A percentile compares a stretch with the other conserved stretches of the same genome.
Conservation (phyloP, 148 eudicot genomes). For the Chenopodium berlandieri region DNA sequence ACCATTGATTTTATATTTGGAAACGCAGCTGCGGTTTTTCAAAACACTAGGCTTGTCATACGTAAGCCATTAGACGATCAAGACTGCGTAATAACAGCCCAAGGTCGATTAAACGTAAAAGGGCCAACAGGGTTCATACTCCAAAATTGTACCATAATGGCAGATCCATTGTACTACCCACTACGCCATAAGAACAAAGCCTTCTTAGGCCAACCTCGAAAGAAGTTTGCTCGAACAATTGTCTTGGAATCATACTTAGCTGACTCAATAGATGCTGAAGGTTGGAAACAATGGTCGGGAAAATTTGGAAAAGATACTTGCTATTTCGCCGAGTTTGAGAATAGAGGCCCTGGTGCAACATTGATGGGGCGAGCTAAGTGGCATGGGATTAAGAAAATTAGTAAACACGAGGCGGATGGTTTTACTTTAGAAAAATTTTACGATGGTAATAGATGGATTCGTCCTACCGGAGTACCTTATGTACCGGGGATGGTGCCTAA, state of each 20-base stretch:
- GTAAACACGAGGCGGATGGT: conserved; percentile 10
- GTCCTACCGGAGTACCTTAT: conserved; percentile 42
- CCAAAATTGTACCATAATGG: conserved; percentile 45
- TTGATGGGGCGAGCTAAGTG: conserved; percentile 41
- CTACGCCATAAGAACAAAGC: conserved; percentile 23
- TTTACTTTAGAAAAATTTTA: conserved; percentile 35
- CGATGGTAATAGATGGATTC: conserved; percentile 49
- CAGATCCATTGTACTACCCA: conserved; percentile 22
- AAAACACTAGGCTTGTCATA: conserved; percentile 47
- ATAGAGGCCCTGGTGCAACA: conserved; percentile 50
- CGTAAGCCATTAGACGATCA: conserved; percentile 46
- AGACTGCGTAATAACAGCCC: conserved; percentile 52
- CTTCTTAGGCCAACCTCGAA: conserved; percentile 56
- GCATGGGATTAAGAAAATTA: conserved; percentile 46
- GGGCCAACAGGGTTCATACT: conserved; percentile 38
- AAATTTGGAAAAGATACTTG: conserved; percentile 31
- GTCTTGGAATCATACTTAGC: conserved; percentile 44
- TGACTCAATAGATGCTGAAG: conserved; percentile 39
- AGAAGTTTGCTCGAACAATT: conserved; percentile 39
- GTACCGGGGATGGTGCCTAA: conserved; percentile 36
- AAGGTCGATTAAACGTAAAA: conserved; percentile 30
- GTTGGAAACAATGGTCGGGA: conserved; percentile 52
- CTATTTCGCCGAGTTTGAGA: conserved; percentile 48
- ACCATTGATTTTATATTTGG: conserved; percentile 70
- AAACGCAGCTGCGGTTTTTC: conserved; percentile 54